Evolutionary conservation across 352 stramenopile genomes (phyloP), one percentile per base, ranked within the genome.

Genomic region (Phytophthora vignae): DNA sequence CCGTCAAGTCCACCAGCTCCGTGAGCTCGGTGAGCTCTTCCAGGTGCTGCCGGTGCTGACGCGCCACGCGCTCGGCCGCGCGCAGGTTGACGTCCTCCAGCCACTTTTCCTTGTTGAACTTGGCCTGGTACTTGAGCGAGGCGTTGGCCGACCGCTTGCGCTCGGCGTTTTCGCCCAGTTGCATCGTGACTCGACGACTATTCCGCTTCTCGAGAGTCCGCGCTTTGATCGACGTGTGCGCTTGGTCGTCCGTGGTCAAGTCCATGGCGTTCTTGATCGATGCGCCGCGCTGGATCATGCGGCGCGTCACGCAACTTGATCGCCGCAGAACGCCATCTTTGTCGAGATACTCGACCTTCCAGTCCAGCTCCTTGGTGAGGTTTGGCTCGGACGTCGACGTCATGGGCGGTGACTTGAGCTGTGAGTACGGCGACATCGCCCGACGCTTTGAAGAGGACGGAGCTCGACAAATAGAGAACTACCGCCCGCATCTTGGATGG

Each of bases 241-340:
- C 52, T 40, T 83, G 71, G 17, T 86, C 79, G 8, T 76, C 63
- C 8, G 70, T 57, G 0, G 55, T 48, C 1, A 84, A 31, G 2
- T 56, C 38, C 4, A 49, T 27, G 3, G 81, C 74, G 14, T 81
- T 77, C 56, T 67, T 52, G 46, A 91, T 79, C n/a, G 70, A 77
- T 22, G 76, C 59, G 29, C 77, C 79, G 14, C 73, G 70, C 25
- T 79, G 53, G 40, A 86, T 56, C 66, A 86, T 75, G 15, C 72
- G 73, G 7, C 55, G 68, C 5, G 74, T 79, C 17, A 81, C 64
- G 12, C 58, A 55, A 27, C 49, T 69, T 1, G 77, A 85, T 57
- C 83, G 81, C 29, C 80, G 76, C 11, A 82, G 64, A 22, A 84
- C 75, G 27, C 83, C 81, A 58, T 89, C 44, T n/a, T 65, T 40